A percentile compares a stretch with the other conserved stretches of the same genome.
Conservation (phyloP, 2,329 filamentous ascomycete species). For the Ophiostoma himal-ulmi region DNA sequence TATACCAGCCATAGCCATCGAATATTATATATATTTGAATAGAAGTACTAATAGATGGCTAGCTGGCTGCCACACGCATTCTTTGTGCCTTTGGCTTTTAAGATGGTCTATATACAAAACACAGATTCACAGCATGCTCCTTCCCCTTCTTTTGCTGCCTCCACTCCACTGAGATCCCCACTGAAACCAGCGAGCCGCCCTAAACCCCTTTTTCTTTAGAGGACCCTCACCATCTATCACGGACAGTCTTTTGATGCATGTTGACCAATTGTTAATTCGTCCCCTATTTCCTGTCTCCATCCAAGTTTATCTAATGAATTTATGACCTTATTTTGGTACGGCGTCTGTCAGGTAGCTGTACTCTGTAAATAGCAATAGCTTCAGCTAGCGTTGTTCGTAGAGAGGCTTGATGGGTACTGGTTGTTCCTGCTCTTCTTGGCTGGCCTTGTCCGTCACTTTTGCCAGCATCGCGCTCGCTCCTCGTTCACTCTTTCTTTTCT, state of each 20-base stretch:
- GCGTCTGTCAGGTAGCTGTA: neutral
- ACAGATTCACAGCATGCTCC: neutral
- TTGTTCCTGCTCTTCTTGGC: slow-evolving; percentile 11
- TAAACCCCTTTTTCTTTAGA: slow-evolving; percentile 17
- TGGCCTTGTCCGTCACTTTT: neutral
- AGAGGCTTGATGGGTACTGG: neutral
- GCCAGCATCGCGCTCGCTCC: neutral
- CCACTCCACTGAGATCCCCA: slow-evolving; percentile 13
- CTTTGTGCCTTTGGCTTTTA: neutral
- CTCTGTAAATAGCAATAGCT: neutral
- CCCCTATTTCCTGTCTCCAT: slow-evolving; percentile 19
- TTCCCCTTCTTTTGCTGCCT: slow-evolving; percentile 8
- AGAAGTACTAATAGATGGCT: neutral
- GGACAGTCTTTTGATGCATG: slow-evolving; percentile 5
- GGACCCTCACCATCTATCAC: neutral
- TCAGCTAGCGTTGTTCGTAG: neutral
- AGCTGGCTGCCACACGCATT: neutral
- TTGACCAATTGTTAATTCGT: slow-evolving; percentile 17
- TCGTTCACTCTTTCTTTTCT: slow-evolving; percentile 1
- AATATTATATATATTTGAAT: neutral
- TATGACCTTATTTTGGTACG: slow-evolving; percentile 2
- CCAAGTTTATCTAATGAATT: slow-evolving; percentile 7
- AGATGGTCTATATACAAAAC: neutral
- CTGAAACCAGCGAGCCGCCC: slow-evolving; percentile 15
- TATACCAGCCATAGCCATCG: neutral